phyloP scores from a whole-genome alignment of 2,329 filamentous ascomycete species.

The Stagonosporopsis rhizophila region DNA sequence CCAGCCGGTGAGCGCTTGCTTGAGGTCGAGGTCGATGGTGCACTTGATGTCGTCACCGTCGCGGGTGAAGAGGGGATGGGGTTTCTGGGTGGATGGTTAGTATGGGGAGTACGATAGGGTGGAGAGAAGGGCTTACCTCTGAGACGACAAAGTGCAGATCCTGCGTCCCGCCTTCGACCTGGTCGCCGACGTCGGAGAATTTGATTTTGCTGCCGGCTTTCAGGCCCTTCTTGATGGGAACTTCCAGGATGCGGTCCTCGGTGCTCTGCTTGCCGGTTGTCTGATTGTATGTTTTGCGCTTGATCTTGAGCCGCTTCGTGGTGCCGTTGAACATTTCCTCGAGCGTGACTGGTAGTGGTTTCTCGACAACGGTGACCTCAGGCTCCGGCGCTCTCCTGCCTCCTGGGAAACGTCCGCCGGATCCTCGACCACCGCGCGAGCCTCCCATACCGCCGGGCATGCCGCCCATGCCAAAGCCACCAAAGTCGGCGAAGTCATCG shows the following conservation, averaged over 20 bases:
- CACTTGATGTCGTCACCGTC: conserved; percentile 87
- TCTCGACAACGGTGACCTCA: conserved; percentile 90
- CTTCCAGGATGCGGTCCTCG: conserved; percentile 89
- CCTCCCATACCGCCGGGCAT: conserved; percentile 40
- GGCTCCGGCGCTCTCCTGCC: conserved; percentile 66
- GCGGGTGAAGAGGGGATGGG: conserved; percentile 81
- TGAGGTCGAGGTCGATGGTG: conserved; percentile 81
- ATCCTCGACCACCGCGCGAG: conserved; percentile 44
- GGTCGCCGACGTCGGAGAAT: conserved; percentile 96
- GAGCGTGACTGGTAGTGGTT: conserved; percentile 77
- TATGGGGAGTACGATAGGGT: not conserved
- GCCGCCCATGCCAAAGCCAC: conserved; percentile 50
- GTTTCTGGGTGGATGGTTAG: conserved; percentile 67
- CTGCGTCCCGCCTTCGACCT: conserved; percentile 94
- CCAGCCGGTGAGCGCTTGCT: conserved; percentile 96
- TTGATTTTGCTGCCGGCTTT: conserved; percentile 99
- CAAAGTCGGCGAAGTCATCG: conserved; percentile 56
- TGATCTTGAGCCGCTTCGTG: conserved; percentile 98
- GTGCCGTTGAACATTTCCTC: conserved; percentile 89
- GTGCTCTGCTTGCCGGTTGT: conserved; percentile 81
- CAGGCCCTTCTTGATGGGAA: conserved; percentile 92
- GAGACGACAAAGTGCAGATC: conserved; percentile 94
- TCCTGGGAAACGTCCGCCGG: conserved; percentile 45
- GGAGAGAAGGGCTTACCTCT: conserved; percentile 69
- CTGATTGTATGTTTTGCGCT: conserved; percentile 89